Conservation (phyloP, 805 yeast genomes). For the Candida chilensis region DNA sequence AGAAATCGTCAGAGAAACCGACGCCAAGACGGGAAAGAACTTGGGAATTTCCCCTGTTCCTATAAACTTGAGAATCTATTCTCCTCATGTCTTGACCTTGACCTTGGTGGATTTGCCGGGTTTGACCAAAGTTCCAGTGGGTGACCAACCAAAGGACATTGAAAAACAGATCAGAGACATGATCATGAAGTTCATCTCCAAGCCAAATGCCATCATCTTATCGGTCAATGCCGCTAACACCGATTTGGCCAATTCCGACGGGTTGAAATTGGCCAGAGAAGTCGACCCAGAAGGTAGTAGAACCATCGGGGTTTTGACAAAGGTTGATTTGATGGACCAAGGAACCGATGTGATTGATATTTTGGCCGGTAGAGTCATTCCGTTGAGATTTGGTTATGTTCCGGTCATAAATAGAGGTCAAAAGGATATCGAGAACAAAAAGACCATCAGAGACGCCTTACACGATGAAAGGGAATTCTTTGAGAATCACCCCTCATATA, state of each 20-base stretch:
- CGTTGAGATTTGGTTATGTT: slow-evolving; percentile 89
- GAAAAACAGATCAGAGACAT: slow-evolving; percentile 91
- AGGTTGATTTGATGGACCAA: slow-evolving; percentile 94
- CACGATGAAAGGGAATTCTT: slow-evolving; percentile 73
- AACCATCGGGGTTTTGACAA: slow-evolving; percentile 94
- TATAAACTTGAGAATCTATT: slow-evolving; percentile 84
- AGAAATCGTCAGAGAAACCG: slow-evolving; percentile 90
- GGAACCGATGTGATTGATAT: slow-evolving; percentile 97
- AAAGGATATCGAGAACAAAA: slow-evolving; percentile 83
- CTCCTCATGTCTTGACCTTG: slow-evolving; percentile 89
- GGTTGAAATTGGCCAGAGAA: slow-evolving; percentile 91
- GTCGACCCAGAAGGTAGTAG: slow-evolving; percentile 96
- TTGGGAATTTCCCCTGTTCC: slow-evolving; percentile 90
- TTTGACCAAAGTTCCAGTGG: slow-evolving; percentile 95
- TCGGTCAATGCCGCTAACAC: slow-evolving; percentile 96
- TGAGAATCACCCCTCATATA: slow-evolving; percentile 83
- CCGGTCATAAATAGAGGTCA: slow-evolving; percentile 98
- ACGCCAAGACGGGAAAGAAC: slow-evolving; percentile 69
- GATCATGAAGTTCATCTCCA: slow-evolving; percentile 86
- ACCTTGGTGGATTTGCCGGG: slow-evolving; percentile 97
- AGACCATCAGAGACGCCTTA: slow-evolving; percentile 83
- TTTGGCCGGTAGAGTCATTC: slow-evolving; percentile 90
- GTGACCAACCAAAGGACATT: slow-evolving; percentile 97
- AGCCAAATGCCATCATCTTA: slow-evolving; percentile 89
- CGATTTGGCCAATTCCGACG: slow-evolving; percentile 95